Evolutionary conservation across 1,284 basidiomycete species (phyloP), one percentile per base, ranked within the genome.

Genomic region (Takashimella tepidaria): DNA sequence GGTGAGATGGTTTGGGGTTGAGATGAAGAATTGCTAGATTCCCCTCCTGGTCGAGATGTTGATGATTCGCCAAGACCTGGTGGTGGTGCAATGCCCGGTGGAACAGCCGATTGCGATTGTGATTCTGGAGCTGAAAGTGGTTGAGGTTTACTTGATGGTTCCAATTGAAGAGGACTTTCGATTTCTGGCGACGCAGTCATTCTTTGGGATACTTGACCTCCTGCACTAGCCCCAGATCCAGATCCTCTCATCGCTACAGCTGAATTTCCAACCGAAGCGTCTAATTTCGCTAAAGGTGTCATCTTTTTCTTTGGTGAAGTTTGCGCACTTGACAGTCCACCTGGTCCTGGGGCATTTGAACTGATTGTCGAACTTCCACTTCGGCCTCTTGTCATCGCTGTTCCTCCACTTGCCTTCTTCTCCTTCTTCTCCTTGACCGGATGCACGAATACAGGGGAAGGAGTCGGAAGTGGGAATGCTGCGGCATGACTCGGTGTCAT

Each of bases 391-490:
- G 64, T 55, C 67, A 70, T 71, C 20, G 57, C 23, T 58, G 53
- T n/a, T 59, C 57, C 51, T 54, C 31, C 31, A 16, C 31, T 37
- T 8, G 10, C 53, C 43, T 57, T 50, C 53, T 60, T 50, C 48
- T 57, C 52, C 53, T 56, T 59, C 41, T 60, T 53, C 21, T 31
- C 21, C 24, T 53, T 57, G 10, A 60, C 49, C n/a, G 62, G 64
- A 16, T 58, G 56, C 6, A 60, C 48, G 21, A 88, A 79, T 11
- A 85, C 84, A 4, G 85, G 85, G 22, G 88, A 87, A 3, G 82
- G 83, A 45, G 82, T 77, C 22, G 82, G 80, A 40, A 87, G 80
- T 37, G 76, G 72, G 47, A 70, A 72, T 1, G 69, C 67, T 24
- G 65, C 48, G 10, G 31, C 31, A 16, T 37, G 31, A 16, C 31